These are phyloP conservation scores for Citeromyces siamensis DNA, from an alignment of 1,139 yeast species.

Conservation along the genomic window DNA sequence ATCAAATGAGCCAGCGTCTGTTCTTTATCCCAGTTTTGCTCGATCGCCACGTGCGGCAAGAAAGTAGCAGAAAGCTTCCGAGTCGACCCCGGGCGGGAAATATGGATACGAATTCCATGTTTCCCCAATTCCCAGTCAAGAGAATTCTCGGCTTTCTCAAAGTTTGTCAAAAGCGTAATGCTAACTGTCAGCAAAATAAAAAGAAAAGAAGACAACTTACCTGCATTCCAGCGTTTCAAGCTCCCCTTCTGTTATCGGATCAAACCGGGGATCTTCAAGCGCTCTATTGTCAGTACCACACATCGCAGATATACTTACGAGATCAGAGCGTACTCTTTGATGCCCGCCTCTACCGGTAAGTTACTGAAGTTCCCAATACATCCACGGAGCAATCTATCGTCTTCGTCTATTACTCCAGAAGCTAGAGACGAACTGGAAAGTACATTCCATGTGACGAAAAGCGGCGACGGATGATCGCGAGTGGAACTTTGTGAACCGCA, in stretches of 20 bases:
- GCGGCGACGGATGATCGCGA: conserved; percentile 28
- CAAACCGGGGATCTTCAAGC: conserved; percentile 64
- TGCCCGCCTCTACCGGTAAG: conserved; percentile 37
- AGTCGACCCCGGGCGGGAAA: conserved; percentile 16
- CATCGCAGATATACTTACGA: conserved; percentile 24
- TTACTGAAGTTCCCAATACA: conserved; percentile 81
- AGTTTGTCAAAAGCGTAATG: conserved; percentile 56
- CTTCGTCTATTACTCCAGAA: conserved; percentile 5
- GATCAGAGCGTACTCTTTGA: conserved; percentile 46
- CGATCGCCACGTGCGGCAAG: conserved; percentile 83
- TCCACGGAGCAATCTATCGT: conserved; percentile 48
- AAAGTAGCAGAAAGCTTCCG: conserved; percentile 58
- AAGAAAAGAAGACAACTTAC: conserved; percentile 2
- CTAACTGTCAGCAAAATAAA: conserved; percentile 21
- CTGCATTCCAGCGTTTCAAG: conserved; percentile 22
- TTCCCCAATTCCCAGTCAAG: conserved; percentile 72
- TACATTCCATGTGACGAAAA: conserved; percentile 84
- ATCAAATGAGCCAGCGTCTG: conserved; percentile 65
- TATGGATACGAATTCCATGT: conserved; percentile 61
- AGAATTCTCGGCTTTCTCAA: conserved; percentile 35
- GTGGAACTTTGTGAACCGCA: conserved; percentile 8
- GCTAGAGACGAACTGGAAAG: conserved; percentile 12
- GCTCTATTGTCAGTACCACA: conserved; percentile 23
- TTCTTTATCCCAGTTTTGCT: conserved; percentile 70
- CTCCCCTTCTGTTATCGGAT: conserved; percentile 48